Base-by-base conservation (phyloP, 78 protist genomes). In the Emiliania huxleyi region DNA sequence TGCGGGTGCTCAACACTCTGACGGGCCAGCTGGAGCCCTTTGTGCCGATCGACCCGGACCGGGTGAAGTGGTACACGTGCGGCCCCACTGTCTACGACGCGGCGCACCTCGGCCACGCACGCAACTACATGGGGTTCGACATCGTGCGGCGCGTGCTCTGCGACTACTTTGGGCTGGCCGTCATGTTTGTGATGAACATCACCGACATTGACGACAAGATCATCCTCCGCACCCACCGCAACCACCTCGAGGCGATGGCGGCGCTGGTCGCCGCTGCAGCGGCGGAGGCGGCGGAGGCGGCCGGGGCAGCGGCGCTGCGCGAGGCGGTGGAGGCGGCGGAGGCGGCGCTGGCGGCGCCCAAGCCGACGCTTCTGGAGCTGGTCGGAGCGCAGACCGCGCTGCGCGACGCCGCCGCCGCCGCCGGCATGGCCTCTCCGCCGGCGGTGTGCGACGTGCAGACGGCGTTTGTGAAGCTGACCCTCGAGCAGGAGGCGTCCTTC, bases 141-240 rank as follows among this genome's bases (percentile, higher is more conserved):
- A 96, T 98, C 77, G 69, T 99, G 29, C 95, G 99, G 29, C 96
- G 99, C 33, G 93, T 99, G 23, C 69, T 98, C 85, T 92, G 69
- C 42, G 98, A 98, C 38, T 98, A 98, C 95, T 96, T 99, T 21
- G 92, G 94, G 43, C 97, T 95, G 90, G 94, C 95, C 42, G 0
- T 77, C n/a, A 37, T 44, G 18, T 94, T 69, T 35, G 98, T 97
- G 84, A 97, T 98, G 99, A 99, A 99, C 96, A 93, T 99, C 91
- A 99, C 99, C 42, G 99, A 99, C 93, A 95, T 99, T 12, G 99
- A 99, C 93, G 99, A 99, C 92, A 99, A 99, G 96, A 99, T 99
- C 94, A 98, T 98, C 84, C 62, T 94, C 75, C 84, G 96, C n/a
- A 92, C 98, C 0, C 93, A 95, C 26, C 94, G n/a, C 40, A 90